These are phyloP conservation scores for Solanum appendiculatum DNA, from an alignment of 257 asterid genomes.

Conservation along the genomic window DNA sequence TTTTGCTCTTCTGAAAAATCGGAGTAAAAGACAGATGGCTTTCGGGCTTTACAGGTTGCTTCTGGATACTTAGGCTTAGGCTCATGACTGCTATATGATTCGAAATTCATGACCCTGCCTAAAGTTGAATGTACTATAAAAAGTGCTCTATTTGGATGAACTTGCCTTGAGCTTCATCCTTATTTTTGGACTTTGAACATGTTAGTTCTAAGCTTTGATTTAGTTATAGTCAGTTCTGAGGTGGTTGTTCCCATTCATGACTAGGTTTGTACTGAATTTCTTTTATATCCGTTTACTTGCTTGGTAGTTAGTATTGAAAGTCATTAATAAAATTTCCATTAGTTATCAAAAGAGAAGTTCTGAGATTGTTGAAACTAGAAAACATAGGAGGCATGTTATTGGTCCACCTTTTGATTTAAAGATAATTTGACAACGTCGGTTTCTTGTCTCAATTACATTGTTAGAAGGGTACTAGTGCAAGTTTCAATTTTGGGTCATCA, in stretches of 20 bases:
- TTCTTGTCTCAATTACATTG: neutral
- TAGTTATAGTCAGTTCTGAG: neutral
- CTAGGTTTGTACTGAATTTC: neutral
- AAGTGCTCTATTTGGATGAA: neutral
- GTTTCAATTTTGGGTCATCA: neutral
- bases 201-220: neutral
- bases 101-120: neutral
- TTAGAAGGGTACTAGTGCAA: neutral
- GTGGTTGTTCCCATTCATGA: neutral
- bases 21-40: neutral
- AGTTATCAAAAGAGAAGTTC: neutral
- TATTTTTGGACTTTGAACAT: neutral
- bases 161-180: neutral
- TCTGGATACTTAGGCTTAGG: neutral
- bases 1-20: neutral
- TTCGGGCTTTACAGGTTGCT: neutral
- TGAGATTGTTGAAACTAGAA: neutral
- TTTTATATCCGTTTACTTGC: neutral
- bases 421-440: neutral
- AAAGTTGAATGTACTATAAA: neutral
- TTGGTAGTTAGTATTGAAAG: neutral
- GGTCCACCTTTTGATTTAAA: neutral
- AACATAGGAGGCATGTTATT: neutral
- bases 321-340: neutral
- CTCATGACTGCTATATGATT: neutral